Base-by-base conservation (phyloP, 2,329 filamentous ascomycete genomes). In the Colletotrichum tabaci region DNA sequence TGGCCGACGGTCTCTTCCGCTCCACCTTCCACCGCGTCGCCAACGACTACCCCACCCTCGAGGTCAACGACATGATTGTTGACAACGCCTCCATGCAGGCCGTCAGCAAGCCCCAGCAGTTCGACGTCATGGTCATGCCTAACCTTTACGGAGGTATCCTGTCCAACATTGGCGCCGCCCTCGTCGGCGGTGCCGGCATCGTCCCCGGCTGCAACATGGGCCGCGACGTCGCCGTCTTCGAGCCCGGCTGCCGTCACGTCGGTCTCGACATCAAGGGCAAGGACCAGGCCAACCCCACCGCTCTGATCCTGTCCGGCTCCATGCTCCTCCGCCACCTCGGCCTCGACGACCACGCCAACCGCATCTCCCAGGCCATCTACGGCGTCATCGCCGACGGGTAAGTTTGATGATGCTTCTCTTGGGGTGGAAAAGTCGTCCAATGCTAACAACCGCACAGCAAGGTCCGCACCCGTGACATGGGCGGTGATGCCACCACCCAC, bases 11-110 rank as follows among this genome's bases (percentile, higher is more conserved):
- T 85, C 93, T 99, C 69, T 99, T 99, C 94, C 93, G 96, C 84
- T 96, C 92, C 87, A 98, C 96, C 77, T 97, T 98, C 90, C 94
- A 97, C 88, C 89, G 92, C 80, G 92, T 96, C 77, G 94, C 95
- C 76, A 93, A 97, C 88, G 94, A 98, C 84, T 99, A 96, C 88
- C 96, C 96, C 72, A 97, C 94, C 74, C 89, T 99, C 78, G 94
- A 98, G 88, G 93, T 92, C 82, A 97, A 97, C 88, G 96, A 99
- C 87, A 98, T 99, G 96, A 99, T 99, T 84, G 96, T 99, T 85
- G 96, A 99, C 88, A 99, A 99, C 86, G 96, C 96, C 80, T 97
- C 94, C 81, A 99, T 99, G 96, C 96, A 99, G 89, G 97, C 95
- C 82, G 96, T 99, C 77, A 95, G 94, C 77, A 90, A 91, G 77